Evolutionary conservation across 495 filamentous ascomycete genomes (phyloP), one percentile per base, ranked within the genome.

Genomic region (Penicillium odoratum): DNA sequence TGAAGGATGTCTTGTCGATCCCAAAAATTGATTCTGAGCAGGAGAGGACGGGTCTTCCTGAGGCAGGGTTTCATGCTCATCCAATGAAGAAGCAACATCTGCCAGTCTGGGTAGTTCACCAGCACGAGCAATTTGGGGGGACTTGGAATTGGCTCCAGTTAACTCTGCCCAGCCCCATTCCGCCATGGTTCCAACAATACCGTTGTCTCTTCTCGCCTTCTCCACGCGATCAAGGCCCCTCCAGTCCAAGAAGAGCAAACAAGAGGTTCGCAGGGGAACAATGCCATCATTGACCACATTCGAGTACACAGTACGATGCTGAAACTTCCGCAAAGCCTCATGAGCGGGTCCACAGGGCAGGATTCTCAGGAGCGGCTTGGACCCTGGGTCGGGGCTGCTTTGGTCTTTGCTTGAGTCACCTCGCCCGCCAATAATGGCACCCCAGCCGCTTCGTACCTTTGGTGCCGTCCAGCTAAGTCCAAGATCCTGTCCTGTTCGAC

Each of bases 211-310:
- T 43, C 95, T 81, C 8, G 94, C 93, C 70, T 98, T 98, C 62
- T 98, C 91, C 5, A 98, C 94, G 26, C 91, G 85, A 25, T 88
- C 93, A 7, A 98, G 78, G 0, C 94, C 94, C 71, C 90, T 88
- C 94, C 94, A 98, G 68, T 98, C 94, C 7, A 98, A 81, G 63
- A 98, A 98, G n/a, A 98, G 78, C 15, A 98, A 78, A 70, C 93
- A 98, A 50, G 95, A 97, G 11, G 94, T 98, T 10, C 95, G 83
- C 38, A 98, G 70, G 3, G 94, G 94, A 7, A 98, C 94, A 67
- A 98, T 97, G 3, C 94, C 94, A 74, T 98, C 94, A 72, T 98
- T 98, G 44, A 98, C 95, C 29, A 98, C 92, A 65, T 98, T 98
- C 2, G 93, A 96, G 68, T 98, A 98, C 1, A 97, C 80, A 0